phyloP scores from a whole-genome alignment of 2,329 filamentous ascomycete species.

The Myriosclerotinia curreyana region DNA sequence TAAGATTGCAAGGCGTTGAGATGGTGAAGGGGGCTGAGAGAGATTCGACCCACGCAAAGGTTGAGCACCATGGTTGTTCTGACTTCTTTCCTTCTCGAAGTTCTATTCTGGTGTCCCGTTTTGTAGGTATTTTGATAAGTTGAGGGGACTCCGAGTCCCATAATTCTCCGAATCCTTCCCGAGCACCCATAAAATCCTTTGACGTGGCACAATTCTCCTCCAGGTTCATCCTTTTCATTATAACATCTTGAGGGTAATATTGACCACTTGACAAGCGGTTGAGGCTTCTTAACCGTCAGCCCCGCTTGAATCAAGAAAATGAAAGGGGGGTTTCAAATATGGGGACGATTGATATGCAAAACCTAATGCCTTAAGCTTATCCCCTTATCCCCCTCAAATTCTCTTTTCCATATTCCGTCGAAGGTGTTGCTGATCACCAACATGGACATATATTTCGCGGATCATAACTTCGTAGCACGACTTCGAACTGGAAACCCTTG shows the following conservation, averaged over 20 bases:
- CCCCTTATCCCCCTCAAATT: background rate
- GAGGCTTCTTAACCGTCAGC: background rate
- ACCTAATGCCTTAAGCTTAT: background rate
- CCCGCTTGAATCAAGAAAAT: background rate
- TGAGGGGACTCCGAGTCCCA: background rate
- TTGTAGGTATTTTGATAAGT: background rate
- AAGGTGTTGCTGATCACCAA: background rate
- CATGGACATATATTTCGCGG: conserved; percentile 1
- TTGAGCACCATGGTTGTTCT: background rate
- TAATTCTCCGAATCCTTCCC: background rate
- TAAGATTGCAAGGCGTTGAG: background rate
- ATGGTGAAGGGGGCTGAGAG: background rate
- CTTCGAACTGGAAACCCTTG: background rate
- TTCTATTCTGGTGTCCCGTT: background rate
- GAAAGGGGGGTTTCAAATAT: background rate
- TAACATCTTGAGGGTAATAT: background rate
- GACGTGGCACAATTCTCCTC: background rate
- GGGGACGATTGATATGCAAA: background rate
- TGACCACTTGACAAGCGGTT: background rate
- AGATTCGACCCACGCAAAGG: background rate
- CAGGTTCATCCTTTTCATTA: background rate
- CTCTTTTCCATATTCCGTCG: background rate
- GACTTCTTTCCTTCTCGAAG: background rate
- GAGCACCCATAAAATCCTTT: background rate
- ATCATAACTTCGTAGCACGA: background rate